Percentiles rank a stretch among this genome's conserved stretches.
Evolutionary conservation across 805 yeast genomes (phyloP).

Genomic region (Candida manassasensis): DNA sequence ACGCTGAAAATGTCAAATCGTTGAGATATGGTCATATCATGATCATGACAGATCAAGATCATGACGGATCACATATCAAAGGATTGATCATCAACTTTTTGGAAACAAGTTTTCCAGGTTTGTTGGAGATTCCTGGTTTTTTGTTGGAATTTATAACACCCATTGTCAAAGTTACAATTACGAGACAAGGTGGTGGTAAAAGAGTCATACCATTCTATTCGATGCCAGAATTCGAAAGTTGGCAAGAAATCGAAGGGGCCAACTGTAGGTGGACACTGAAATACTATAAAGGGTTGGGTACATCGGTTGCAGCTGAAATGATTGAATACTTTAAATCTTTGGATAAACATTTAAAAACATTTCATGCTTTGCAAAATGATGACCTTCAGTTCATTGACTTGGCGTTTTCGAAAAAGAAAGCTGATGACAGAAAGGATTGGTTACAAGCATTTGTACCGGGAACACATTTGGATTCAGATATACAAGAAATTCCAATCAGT

Average conservation of each 20-base stretch:
- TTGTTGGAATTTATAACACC: constrained; percentile 94
- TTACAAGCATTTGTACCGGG: constrained; percentile 87
- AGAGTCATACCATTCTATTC: constrained; percentile 73
- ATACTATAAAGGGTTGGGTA: constrained; percentile 98
- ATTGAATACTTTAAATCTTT: constrained; percentile 83
- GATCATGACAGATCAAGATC: constrained; percentile 99
- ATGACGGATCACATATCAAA: constrained; percentile 96
- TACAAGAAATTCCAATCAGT: constrained; percentile 76
- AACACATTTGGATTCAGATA: constrained; percentile 77
- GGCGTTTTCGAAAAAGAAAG: constrained; percentile 91
- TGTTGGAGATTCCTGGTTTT: constrained; percentile 86
- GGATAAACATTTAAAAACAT: constrained; percentile 80
- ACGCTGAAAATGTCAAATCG: constrained; percentile 54
- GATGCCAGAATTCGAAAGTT: constrained; percentile 91
- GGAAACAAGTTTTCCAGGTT: constrained; percentile 91
- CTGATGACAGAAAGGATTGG: constrained; percentile 98
- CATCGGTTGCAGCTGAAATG: constrained; percentile 78
- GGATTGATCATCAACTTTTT: constrained; percentile 91
- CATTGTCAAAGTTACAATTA: constrained; percentile 81
- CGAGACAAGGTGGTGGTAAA: constrained; percentile 50
- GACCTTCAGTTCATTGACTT: constrained; percentile 79
- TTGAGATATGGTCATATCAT: constrained; percentile 93
- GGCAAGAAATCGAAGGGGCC: constrained; percentile 84
- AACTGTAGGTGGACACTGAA: constrained; percentile 82
- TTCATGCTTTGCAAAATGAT: constrained; percentile 73